Percentiles rank a stretch among this genome's conserved stretches.
Conservation (phyloP, 1,284 basidiomycete species). For the Trametes pubescens region DNA sequence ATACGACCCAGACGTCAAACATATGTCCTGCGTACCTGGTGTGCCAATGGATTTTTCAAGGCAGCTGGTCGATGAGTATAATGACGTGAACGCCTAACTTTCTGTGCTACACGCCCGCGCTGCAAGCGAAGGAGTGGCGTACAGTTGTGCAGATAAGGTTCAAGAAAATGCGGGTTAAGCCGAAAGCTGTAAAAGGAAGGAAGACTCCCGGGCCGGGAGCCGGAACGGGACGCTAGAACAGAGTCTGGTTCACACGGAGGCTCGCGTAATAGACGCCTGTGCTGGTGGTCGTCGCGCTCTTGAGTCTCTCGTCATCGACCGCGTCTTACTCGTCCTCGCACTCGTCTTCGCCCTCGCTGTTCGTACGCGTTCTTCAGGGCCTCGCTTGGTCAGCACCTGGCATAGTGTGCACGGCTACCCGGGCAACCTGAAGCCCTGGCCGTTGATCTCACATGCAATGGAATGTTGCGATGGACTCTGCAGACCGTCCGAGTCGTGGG, state of each 20-base stretch:
- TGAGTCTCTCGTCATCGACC: background rate
- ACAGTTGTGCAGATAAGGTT: conserved; percentile 42
- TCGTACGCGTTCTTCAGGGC: background rate
- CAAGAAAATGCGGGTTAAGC: conserved; percentile 22
- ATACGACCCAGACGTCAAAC: background rate
- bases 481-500: conserved; percentile 49
- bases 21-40: conserved; percentile 41
- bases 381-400: background rate
- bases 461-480: conserved; percentile 61
- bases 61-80: conserved; percentile 50
- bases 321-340: background rate
- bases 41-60: conserved; percentile 94
- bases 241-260: conserved; percentile 14
- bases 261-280: conserved; percentile 9
- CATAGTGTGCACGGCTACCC: background rate
- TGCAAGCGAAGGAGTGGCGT: conserved; percentile 35
- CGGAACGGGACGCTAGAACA: conserved; percentile 8
- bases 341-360: background rate
- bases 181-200: background rate
- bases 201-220: background rate
- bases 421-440: conserved; percentile 10
- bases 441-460: conserved; percentile 50
- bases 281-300: background rate
- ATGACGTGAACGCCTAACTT: conserved; percentile 17
- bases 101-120: conserved; percentile 2